A percentile compares a stretch with the other conserved stretches of the same genome.
These are phyloP conservation scores for Microstegium vimineum DNA, from an alignment of 176 grass and related monocot species.

Conservation along the genomic window DNA sequence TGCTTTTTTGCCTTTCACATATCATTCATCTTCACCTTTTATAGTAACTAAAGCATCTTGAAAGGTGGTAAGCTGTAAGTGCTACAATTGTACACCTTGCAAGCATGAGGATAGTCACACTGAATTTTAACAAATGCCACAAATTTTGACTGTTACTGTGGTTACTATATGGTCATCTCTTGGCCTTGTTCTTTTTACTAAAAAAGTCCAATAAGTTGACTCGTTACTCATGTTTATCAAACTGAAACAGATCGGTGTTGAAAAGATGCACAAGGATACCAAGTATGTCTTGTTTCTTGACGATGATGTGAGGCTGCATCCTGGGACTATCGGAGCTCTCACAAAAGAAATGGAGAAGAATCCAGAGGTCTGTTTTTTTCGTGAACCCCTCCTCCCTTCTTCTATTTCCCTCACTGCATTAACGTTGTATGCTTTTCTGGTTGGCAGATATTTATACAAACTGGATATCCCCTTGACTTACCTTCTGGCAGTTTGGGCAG, in stretches of 20 bases:
- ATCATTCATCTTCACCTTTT: background rate
- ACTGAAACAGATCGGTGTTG: conserved; percentile 74
- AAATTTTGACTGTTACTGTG: background rate
- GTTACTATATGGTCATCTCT: conserved; percentile 2
- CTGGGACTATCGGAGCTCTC: conserved; percentile 92
- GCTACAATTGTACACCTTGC: background rate
- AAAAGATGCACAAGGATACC: conserved; percentile 94
- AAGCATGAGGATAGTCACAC: background rate
- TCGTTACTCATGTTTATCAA: conserved; percentile 2
- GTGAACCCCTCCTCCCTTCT: background rate
- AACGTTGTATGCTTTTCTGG: conserved; percentile 29
- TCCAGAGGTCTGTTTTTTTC: conserved; percentile 66
- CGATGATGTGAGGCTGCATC: conserved; percentile 95
- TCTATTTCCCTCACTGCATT: conserved; percentile 18
- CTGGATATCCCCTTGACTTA: conserved; percentile 98
- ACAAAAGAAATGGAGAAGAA: conserved; percentile 97
- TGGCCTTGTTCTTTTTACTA: background rate
- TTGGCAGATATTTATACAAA: conserved; percentile 98
- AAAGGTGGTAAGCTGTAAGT: conserved; percentile 1
- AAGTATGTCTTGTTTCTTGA: conserved; percentile 98
- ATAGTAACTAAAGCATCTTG: background rate
- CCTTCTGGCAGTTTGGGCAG: conserved; percentile 99
- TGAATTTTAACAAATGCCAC: background rate
- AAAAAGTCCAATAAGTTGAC: conserved; percentile 5
- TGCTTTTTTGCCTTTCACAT: conserved; percentile 5